Evolutionary conservation across 805 yeast species (phyloP), one percentile per base, ranked within the genome.

Genomic region (Starmera quercuum): DNA sequence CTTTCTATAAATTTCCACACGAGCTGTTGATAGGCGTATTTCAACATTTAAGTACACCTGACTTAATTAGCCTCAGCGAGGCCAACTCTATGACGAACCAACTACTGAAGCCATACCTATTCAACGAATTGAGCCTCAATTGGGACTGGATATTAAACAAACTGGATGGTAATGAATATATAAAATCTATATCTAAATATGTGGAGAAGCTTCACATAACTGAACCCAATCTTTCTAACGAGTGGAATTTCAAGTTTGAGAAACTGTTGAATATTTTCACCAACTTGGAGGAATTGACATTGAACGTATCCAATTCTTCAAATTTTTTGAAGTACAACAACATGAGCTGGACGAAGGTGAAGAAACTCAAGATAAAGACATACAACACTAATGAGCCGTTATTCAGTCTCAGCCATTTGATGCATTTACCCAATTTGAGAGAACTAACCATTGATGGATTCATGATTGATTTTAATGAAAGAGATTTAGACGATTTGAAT

Each of bases 331-430:
- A 61, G 36, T 61, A 59, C 36, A 37, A 25, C 6, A 29, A 35
- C 14, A 15, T 30, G 12, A 8, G 17, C 16, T 39, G 36, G 14
- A 29, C 44, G 16, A 34, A 36, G 12, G 29, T 49, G 10, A 36
- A 29, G n/a, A 34, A 32, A 11, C 26, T 60, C 17, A 44, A 42
- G 15, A 31, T 60, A 2, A 24, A 32, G 5, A 52, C 63, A 2
- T 32, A 19, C 6, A 39, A 34, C 17, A 40, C 38, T 20, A 45
- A 41, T 11, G 45, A 40, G 20, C 50, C 60, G 9, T 45, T 38
- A 12, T 73, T 73, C 44, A 62, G 61, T 37, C 45, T 73, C 38
- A 52, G 59, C 27, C 78, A 73, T 47, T 48, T 73, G 26, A 46
- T 41, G 19, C 49, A 59, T 7, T 68, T 71, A 38, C 38, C 42